Conservation (phyloP, 2,329 filamentous ascomycete species). For the Aspergillus luchuensis region DNA sequence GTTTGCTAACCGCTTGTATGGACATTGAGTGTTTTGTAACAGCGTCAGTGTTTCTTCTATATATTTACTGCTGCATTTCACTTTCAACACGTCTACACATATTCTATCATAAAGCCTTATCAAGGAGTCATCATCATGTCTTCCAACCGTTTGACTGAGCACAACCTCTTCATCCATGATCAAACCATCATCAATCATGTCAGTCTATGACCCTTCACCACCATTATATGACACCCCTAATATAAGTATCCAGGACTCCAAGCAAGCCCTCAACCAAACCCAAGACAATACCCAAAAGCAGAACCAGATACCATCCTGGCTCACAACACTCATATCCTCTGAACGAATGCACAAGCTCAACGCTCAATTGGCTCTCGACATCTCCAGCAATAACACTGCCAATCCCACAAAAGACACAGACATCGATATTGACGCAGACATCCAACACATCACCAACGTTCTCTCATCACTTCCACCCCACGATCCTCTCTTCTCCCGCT, state of each 20-base stretch:
- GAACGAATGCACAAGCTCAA: conserved; percentile 22
- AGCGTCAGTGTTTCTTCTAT: neutral
- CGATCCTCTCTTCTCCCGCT: neutral
- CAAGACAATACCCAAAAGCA: conserved; percentile 1
- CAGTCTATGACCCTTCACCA: neutral
- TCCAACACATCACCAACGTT: neutral
- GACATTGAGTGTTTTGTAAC: too few relatives aligned
- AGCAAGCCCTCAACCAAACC: neutral
- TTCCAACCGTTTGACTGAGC: conserved; percentile 4
- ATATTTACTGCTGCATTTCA: neutral
- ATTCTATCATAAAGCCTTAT: too few relatives aligned
- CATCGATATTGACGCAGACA: conserved; percentile 13
- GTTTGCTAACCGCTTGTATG: too few relatives aligned
- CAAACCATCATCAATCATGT: neutral
- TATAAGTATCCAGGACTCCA: neutral
- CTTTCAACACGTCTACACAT: neutral
- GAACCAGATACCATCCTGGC: conserved; percentile 14
- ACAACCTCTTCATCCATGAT: conserved; percentile 11
- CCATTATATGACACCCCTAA: neutral
- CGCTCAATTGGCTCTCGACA: conserved; percentile 9
- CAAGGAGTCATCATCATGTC: neutral
- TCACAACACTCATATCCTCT: conserved; percentile 21
- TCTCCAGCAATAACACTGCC: too few relatives aligned
- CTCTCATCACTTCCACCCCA: neutral
- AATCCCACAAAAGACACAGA: neutral